Base-by-base conservation (phyloP, 768 basidiomycete genomes). In the Mycena venus region DNA sequence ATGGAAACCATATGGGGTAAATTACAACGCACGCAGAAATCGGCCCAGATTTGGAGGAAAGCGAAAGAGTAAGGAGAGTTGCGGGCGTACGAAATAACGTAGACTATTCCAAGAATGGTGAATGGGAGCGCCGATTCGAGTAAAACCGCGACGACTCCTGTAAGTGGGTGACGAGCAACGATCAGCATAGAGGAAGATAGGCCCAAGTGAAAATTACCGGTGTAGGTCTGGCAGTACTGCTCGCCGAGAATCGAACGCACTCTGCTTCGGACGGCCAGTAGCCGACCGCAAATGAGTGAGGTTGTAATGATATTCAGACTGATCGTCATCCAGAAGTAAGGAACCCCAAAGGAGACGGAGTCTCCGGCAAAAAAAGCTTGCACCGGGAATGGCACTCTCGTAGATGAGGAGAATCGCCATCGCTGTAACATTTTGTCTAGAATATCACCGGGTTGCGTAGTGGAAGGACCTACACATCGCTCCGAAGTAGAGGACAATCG, bases 41-140 rank as follows among this genome's bases (percentile, higher is more conserved):
- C 82, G 7, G 81, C 79, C 79, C 82, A 84, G 42, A 84, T 77
- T 31, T 81, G 81, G 53, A 78, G 78, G 70, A 84, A 75, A 21
- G 79, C 79, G 53, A 80, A 78, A 21, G 78, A 76, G 34, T 82
- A 74, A 4, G 78, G 77, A 62, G 76, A 78, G 47, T 79, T 78
- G 5, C 79, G 73, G 25, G 82, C 83, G 73, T 83, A 83, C 3
- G 80, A 75, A n/a, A 74, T 69, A 2, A 74, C 72, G 68, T 82
- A 82, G 25, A 79, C 68, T 42, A 84, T 74, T 21, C 82, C 82
- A 21, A 82, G 65, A 40, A 82, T 29, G 9, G 80, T 80, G 78
- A 81, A 83, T 4, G 81, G 82, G 25, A 82, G 75, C 23, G 82
- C 83, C 17, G 79, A 80, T 70, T 84, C 83, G 71, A 85, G 72